Base-by-base conservation (phyloP, 768 basidiomycete species). In the Phlebiopsis gigantea region DNA sequence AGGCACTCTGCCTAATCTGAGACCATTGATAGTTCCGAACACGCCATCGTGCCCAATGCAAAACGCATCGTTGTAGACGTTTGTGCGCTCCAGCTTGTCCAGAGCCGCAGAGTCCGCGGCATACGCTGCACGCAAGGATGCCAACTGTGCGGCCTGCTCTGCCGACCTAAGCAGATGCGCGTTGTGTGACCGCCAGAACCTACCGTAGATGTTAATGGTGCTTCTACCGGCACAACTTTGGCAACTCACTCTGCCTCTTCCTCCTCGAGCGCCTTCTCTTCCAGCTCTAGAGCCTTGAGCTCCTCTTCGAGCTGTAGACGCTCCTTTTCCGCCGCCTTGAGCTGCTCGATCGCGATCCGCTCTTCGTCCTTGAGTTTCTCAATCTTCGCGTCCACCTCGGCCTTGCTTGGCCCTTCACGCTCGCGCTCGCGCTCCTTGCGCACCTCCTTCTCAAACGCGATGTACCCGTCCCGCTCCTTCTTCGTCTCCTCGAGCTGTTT, bases 21-120 rank as follows among this genome's bases (percentile, higher is more conserved):
- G 78, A 2, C 93, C 93, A 65, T 98, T 98, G 70, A 99, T 98
- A n/a, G 96, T 98, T 1, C 93, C 97, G 65, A 98, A 93, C 0
- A 90, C 88, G 5, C 92, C 91, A 64, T 96, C 93, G 59, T 94
- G 92, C 2, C 93, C 93, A 62, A 96, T 95, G 65, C 92, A 94
- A 67, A 97, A 97, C 0, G 93, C 90, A 64, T 97, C 93, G 58
- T 93, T 93, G 74, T 96, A 96, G 22, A 97, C 93, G 66, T 97
- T 97, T 2, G 93, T 93, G 52, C 88, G 82, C 66, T 93, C 89
- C 10, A 97, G 78, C 69, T 90, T 89, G 67, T 93, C 90, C 15
- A 90, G 77, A 3, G 85, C 86, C 10, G 79, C 80, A 19, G 87
- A 79, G 65, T 91, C 91, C 22, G 87, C 82, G 21, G 85, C 84